Base-by-base conservation (phyloP, 805 yeast species). In the Wickerhamiella cacticola region DNA sequence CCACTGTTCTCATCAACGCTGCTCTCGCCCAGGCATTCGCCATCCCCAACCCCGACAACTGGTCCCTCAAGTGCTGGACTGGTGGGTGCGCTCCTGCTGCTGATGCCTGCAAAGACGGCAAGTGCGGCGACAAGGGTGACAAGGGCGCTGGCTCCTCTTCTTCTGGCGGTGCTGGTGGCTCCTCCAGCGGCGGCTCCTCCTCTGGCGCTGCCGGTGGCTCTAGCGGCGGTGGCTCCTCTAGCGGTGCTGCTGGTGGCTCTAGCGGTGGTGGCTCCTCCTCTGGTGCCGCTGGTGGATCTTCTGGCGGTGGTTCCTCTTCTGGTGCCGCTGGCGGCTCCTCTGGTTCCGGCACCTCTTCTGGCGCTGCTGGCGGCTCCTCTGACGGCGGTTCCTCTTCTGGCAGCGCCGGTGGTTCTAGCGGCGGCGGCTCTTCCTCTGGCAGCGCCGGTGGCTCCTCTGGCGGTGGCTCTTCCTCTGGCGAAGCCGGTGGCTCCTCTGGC, bases 51-150 rank as follows among this genome's bases (percentile, higher is more conserved):
- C 42, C 42, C 15, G 29, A 13, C 21, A 21, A 23, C 18, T 39
- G 42, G 42, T 23, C 28, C 16, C 19, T 23, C 19, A 39, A 39
- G 42, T 39, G 42, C 29, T 16, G 23, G 21, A 22, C 18, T 39
- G 42, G 42, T 3, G 21, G 21, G 6, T 39, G 42, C 21, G 29
- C n/a, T n/a, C n/a, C n/a, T n/a, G n/a, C n/a, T n/a, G n/a, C n/a
- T n/a, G n/a, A n/a, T n/a, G n/a, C n/a, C n/a, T n/a, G n/a, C n/a
- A n/a, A n/a, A n/a, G n/a, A n/a, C n/a, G n/a, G n/a, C n/a, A n/a
- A n/a, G n/a, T n/a, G n/a, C n/a, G n/a, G n/a, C n/a, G n/a, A n/a
- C n/a, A n/a, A n/a, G n/a, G n/a, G n/a, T n/a, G n/a, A n/a, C n/a
- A n/a, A 16, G 8, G 13, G 7, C 16, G 16, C 16, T 31, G n/a